Conservation (phyloP, 768 basidiomycete genomes). For the Hypholoma fasciculare region DNA sequence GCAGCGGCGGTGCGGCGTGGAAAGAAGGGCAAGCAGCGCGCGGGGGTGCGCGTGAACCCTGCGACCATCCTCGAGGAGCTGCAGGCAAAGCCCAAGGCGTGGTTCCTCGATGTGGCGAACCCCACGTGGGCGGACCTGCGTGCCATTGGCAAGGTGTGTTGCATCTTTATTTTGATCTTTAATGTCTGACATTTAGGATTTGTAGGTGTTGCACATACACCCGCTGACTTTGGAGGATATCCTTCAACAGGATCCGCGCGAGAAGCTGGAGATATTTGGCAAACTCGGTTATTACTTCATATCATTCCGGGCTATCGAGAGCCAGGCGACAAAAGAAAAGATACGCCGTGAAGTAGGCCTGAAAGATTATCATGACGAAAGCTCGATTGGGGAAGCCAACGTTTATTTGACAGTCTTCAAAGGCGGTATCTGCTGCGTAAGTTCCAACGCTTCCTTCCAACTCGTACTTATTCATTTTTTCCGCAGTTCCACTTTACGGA, state of each 20-base stretch:
- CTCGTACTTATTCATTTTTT: not conserved
- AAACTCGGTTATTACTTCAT: slow-evolving; percentile 92
- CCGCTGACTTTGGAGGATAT: slow-evolving; percentile 94
- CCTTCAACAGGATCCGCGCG: slow-evolving; percentile 85
- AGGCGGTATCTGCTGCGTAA: slow-evolving; percentile 79
- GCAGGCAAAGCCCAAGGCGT: slow-evolving; percentile 50
- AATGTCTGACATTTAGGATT: not conserved
- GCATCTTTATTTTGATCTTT: slow-evolving; percentile 13
- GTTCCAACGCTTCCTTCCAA: slow-evolving; percentile 22
- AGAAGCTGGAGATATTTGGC: slow-evolving; percentile 88
- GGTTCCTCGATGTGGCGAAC: slow-evolving; percentile 91
- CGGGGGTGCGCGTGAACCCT: slow-evolving; percentile 7
- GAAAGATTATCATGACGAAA: slow-evolving; percentile 34
- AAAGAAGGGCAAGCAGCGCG: slow-evolving; percentile 51
- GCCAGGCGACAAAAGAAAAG: slow-evolving; percentile 41
- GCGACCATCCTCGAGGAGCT: slow-evolving; percentile 16
- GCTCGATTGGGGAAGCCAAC: slow-evolving; percentile 70
- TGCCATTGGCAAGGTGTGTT: slow-evolving; percentile 72
- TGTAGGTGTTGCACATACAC: slow-evolving; percentile 81
- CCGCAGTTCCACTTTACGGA: slow-evolving; percentile 88
- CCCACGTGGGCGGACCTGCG: slow-evolving; percentile 89
- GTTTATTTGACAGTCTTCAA: slow-evolving; percentile 89
- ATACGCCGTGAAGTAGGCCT: slow-evolving; percentile 32
- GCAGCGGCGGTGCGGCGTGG: slow-evolving; percentile 19
- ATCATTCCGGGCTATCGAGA: slow-evolving; percentile 82